These are phyloP conservation scores for Haplosporangium sp. DNA, from an alignment of 371 early-diverging fungal species.

Conservation along the genomic window DNA sequence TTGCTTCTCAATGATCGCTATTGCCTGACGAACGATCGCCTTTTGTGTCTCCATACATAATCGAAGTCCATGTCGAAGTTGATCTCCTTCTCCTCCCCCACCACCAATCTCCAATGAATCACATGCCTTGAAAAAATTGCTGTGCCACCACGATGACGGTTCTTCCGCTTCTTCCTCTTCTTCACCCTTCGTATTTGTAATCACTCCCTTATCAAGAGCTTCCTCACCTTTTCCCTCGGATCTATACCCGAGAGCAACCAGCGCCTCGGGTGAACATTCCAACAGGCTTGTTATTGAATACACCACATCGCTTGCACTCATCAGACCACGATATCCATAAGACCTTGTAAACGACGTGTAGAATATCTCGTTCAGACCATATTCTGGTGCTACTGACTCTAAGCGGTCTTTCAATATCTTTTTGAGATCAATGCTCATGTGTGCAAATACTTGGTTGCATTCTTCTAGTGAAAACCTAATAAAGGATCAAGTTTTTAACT, in stretches of 20 bases:
- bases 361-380: conserved; percentile 80
- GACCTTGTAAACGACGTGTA: conserved; percentile 86
- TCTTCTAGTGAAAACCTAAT: conserved; percentile 74
- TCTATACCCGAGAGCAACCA: conserved; percentile 59
- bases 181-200: conserved; percentile 18
- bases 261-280: conserved; percentile 67
- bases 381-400: conserved; percentile 77
- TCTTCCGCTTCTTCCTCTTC: background rate
- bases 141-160: conserved; percentile 68
- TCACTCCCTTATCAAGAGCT: conserved; percentile 12
- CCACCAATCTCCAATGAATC: conserved; percentile 75
- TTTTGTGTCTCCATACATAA: conserved; percentile 82
- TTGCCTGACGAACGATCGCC: conserved; percentile 79
- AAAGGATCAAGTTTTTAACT: no score
- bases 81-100: conserved; percentile 56
- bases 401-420: conserved; percentile 72
- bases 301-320: conserved; percentile 88
- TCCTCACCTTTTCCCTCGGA: conserved; percentile 36
- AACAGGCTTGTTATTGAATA: conserved; percentile 83
- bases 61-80: conserved; percentile 75
- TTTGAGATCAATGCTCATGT: conserved; percentile 86
- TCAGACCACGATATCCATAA: conserved; percentile 79
- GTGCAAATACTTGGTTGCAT: conserved; percentile 77
- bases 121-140: conserved; percentile 87
- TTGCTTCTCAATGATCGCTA: conserved; percentile 81